Conservation (phyloP, 148 eudicot species). For the Heliosperma pusillum region DNA sequence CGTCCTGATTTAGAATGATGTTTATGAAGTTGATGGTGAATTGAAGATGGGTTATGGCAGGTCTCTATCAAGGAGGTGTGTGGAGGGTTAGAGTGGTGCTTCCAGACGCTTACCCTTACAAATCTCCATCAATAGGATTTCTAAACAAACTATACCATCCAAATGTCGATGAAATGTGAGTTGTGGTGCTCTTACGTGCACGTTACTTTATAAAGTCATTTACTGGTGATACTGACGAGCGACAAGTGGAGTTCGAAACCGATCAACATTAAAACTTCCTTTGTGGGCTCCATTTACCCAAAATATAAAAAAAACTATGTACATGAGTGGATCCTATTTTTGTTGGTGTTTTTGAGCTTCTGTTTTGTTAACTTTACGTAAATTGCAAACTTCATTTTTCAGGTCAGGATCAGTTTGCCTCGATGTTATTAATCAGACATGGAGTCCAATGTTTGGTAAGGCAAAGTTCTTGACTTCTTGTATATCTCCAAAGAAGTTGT, state of each 20-base stretch:
- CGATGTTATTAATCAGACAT: slow-evolving; percentile 88
- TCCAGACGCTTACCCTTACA: slow-evolving; percentile 93
- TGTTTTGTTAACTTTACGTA: not conserved
- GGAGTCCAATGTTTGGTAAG: slow-evolving; percentile 98
- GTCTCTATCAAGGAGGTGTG: slow-evolving; percentile 90
- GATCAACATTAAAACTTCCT: too few species aligned
- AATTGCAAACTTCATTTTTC: slow-evolving; percentile 18
- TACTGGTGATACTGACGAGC: too few species aligned
- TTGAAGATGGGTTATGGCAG: slow-evolving; percentile 33
- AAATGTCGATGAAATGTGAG: slow-evolving; percentile 94
- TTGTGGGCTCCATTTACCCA: too few species aligned
- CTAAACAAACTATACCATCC: slow-evolving; percentile 92
- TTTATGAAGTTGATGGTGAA: not conserved
- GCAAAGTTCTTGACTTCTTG: slow-evolving; percentile 7
- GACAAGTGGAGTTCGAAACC: not conserved
- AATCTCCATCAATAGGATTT: slow-evolving; percentile 86
- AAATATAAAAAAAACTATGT: too few species aligned
- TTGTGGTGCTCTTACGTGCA: not conserved
- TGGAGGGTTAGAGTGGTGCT: slow-evolving; percentile 91
- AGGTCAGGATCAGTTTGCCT: slow-evolving; percentile 97
- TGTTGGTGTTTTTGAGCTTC: not conserved
- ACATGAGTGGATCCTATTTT: too few species aligned
- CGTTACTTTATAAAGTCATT: not conserved
- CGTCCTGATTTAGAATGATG: slow-evolving; percentile 15
- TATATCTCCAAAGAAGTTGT: not conserved